Evolutionary conservation across 805 yeast species (phyloP), one percentile per base, ranked within the genome.

Genomic region (Diddensiella santjacobensis): DNA sequence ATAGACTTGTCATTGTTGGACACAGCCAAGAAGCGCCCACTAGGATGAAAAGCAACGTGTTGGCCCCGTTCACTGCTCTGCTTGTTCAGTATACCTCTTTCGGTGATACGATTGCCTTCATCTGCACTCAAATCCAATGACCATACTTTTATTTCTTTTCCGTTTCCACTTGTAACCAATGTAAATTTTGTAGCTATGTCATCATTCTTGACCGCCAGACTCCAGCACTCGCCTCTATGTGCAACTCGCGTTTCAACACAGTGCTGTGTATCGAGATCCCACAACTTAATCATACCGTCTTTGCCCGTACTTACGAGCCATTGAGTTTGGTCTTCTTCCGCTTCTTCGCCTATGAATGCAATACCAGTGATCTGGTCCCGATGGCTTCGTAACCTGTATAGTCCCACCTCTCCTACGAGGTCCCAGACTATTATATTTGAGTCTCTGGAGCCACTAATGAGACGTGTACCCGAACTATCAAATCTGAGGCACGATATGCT

Each of bases 171-270:
- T 0, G 97, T 89, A 18, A 89, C 66, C 23, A 78, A 69, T 39
- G 37, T 50, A 3, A 41, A 38, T 5, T 22, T 33, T 2, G 8
- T 22, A 15, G n/a, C 35, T 11, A 18, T 40, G 10, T 18, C 24
- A 26, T 70, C 64, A 8, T 35, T 8, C 17, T 47, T 45, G 17
- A 80, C 63, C 2, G 79, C 85, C 59, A 89, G 65, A 2, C 86
- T 72, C 98, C 98, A 93, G 69, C 96, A 87, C 66, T 93, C 98
- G 50, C 91, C 90, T 19, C 85, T 75, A 63, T 88, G 96, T 0
- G 97, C 96, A 52, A 89, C 81, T 63, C 90, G 97, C 1, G 98
- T 90, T 64, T 93, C 99, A 3, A 89, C 72, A 67, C 97, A 87
- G 64, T 88, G 95, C 63, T 86, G 88, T 3, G 93, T 71, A 59